Base-by-base conservation (phyloP, 2,329 filamentous ascomycete genomes). In the Verticillium zaregamsianum region DNA sequence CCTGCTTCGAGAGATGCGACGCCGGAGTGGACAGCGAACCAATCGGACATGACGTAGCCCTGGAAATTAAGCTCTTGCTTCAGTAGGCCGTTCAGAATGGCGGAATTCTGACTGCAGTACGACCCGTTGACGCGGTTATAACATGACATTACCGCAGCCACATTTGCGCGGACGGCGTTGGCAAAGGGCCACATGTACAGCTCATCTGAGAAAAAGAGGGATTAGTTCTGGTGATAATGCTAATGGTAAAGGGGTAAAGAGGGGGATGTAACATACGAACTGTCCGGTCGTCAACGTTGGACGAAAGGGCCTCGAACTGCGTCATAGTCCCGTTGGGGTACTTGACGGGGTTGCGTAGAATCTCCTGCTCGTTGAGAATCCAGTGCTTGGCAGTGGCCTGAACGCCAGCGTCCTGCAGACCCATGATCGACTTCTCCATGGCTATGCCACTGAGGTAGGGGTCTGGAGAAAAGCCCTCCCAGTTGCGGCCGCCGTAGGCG, bases 41-140 rank as follows among this genome's bases (percentile, higher is more conserved):
- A 92, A 71, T 92, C 89, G 0, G 85, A 87, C 77, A 91, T 86
- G 23, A 91, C 84, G 76, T 87, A 68, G 0, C 90, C 90, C 66
- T 91, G 88, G 66, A 92, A 92, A 0, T 87, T 87, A 55, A 92
- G 79, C 73, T 92, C 90, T 55, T 89, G 87, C 68, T 92, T 92
- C 7, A 92, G 76, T 3, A 92, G 77, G 0, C 85, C 86, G 65
- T 91, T 92, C 59, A 90, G 79, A 14, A 87, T 74, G 69, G 88
- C 87, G 64, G 85, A 86, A 69, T 92, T 92, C 63, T 89, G 86
- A 61, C 86, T 90, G 6, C 81, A 80, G 15, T 88, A 86, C 0
- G 85, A 87, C 57, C 86, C 84, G 68, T 91, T 90, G 60, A 90
- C 79, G 78, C 86, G 86, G 70, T 91, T 90, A 67, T 96, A 96